A percentile compares a stretch with the other conserved stretches of the same genome.
These are phyloP conservation scores for Oemleria cerasiformis DNA, from an alignment of 306 rosid genomes.

Conservation along the genomic window DNA sequence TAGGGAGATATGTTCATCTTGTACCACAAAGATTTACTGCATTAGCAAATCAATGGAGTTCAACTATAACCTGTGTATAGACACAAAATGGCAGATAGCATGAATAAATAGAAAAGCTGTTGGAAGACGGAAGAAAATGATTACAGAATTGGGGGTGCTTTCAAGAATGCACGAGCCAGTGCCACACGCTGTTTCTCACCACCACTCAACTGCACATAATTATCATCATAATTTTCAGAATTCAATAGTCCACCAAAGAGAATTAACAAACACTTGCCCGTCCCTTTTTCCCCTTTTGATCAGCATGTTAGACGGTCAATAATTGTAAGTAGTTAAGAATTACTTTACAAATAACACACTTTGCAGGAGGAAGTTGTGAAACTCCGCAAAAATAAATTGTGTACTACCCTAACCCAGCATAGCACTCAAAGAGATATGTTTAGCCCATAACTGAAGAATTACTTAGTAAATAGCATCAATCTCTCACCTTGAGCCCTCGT, in stretches of 20 bases:
- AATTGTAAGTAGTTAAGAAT: background rate
- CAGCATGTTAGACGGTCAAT: background rate
- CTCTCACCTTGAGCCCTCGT: slow-evolving; percentile 93
- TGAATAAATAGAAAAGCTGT: slow-evolving; percentile 10
- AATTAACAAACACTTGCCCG: background rate
- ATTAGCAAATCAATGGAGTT: background rate
- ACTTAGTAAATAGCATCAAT: slow-evolving; percentile 3
- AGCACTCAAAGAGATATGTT: slow-evolving; percentile 13
- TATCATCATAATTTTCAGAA: slow-evolving; percentile 18
- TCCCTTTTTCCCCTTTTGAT: background rate
- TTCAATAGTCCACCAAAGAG: slow-evolving; percentile 10
- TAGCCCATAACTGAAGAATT: slow-evolving; percentile 17
- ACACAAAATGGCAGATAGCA: background rate
- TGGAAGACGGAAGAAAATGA: slow-evolving; percentile 22
- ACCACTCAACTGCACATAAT: slow-evolving; percentile 74
- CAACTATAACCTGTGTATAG: background rate
- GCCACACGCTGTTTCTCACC: slow-evolving; percentile 99
- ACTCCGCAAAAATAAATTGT: background rate
- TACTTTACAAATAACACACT: background rate
- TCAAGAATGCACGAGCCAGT: slow-evolving; percentile 90
- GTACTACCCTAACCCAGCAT: background rate
- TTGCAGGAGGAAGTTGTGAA: background rate
- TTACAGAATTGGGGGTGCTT: slow-evolving; percentile 91
- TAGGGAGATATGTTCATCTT: too few relatives aligned
- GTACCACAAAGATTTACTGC: background rate